Base-by-base conservation (phyloP, 2,329 filamentous ascomycete species). In the Ophiostoma tasmaniense region DNA sequence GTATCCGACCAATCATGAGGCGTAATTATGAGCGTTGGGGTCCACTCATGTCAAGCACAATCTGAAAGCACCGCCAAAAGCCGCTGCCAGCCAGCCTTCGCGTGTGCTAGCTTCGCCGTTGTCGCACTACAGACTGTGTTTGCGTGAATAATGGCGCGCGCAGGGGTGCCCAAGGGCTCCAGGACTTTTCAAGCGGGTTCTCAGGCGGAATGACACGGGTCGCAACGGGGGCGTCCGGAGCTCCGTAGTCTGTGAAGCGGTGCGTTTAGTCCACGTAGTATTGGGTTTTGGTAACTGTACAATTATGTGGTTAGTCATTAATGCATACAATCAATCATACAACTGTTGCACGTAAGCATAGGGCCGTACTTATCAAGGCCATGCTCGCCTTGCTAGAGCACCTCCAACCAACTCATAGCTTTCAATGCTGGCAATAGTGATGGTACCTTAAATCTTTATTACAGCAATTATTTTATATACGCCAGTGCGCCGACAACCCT, bases 121-220 rank as follows among this genome's bases (percentile, higher is more conserved):
- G 68, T 67, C 68, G 68, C 68, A 69, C 68, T 35, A 35, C 33
- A 14, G n/a, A 61, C 55, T 55, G 33, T 39, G 10, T 64, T 67
- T 67, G 66, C 66, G 68, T 69, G 68, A 67, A 69, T 67, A 69
- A 67, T 50, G 55, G 59, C 65, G 42, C 42, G 62, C 22, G 37
- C 64, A 42, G 35, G 62, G 62, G 35, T 39, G 8, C 61, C 42
- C 67, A 17, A 50, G 11, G 37, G 13, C 37, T 39, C 37, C 37
- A 39, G 62, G 17, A 20, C 45, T 10, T 65, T 30, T 6, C 62
- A 14, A 50, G 28, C 62, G n/a, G 45, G n/a, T 39, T 45, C 64
- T 35, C 50, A 25, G 30, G 42, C 65, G 64, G 65, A 39, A 69
- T 37, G 39, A 69, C 30, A 67, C 68, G 55, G 68, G 22, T 64